phyloP scores from a whole-genome alignment of 2,329 filamentous ascomycete species.

The Metarhizium anisopliae region DNA sequence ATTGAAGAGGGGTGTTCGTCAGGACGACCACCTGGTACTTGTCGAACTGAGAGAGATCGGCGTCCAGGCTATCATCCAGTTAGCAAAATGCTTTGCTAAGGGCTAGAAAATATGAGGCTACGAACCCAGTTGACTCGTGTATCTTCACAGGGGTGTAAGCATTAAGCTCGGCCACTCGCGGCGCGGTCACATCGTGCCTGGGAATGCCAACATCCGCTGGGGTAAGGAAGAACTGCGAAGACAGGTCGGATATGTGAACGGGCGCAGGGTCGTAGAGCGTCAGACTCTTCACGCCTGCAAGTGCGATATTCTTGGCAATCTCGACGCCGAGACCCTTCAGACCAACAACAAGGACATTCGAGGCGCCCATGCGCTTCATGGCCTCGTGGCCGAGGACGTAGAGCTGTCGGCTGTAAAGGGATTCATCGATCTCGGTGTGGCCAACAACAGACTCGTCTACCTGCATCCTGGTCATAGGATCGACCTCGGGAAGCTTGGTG shows the following conservation, averaged over 20 bases:
- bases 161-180: conserved; percentile 88
- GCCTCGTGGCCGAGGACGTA: conserved; percentile 68
- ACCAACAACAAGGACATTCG: conserved; percentile 86
- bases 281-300: conserved; percentile 95
- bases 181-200: conserved; percentile 76
- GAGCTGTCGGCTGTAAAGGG: conserved; percentile 65
- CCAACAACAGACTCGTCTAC: conserved; percentile 51
- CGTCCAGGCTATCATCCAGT: conserved; percentile 48
- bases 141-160: conserved; percentile 87
- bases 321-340: conserved; percentile 93
- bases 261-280: conserved; percentile 86
- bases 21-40: conserved; percentile 89
- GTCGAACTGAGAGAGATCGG: conserved; percentile 73
- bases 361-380: conserved; percentile 98
- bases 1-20: conserved; percentile 70
- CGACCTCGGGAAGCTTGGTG: conserved; percentile 47
- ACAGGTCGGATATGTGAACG: conserved; percentile 78
- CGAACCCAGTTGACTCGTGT: conserved; percentile 51
- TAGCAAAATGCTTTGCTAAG: not conserved
- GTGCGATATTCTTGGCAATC: conserved; percentile 96
- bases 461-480: conserved; percentile 56
- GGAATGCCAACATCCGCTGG: conserved; percentile 85
- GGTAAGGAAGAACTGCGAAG: conserved; percentile 93
- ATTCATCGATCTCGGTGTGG: conserved; percentile 58
- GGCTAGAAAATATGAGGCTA: conserved; percentile 6